Percentiles rank a stretch among this genome's conserved stretches.
These are phyloP conservation scores for Malassezia restricta DNA, from an alignment of 1,284 basidiomycete species.

Conservation along the genomic window DNA sequence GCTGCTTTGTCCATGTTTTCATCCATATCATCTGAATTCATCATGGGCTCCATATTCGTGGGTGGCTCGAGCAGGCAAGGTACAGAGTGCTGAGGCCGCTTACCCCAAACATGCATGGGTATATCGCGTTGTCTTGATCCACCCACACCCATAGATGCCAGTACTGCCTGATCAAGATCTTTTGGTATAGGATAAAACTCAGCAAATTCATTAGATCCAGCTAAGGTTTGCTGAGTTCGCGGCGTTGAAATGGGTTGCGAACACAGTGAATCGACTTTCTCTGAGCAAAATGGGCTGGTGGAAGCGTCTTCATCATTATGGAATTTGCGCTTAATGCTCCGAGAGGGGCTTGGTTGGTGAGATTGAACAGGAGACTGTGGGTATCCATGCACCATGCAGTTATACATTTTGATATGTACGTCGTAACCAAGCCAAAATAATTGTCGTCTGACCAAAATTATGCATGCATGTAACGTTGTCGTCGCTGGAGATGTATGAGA, in stretches of 20 bases:
- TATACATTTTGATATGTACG: background rate
- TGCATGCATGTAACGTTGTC: too few relatives aligned
- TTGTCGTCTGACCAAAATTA: too few relatives aligned
- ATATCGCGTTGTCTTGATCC: background rate
- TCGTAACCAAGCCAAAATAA: too few relatives aligned
- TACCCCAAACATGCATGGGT: constrained; percentile 12
- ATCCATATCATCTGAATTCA: constrained; percentile 17
- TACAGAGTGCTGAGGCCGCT: constrained; percentile 13
- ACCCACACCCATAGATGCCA: constrained; percentile 20
- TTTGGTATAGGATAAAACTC: constrained; percentile 28
- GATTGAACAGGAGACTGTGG: background rate
- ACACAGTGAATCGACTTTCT: background rate
- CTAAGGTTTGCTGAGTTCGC: background rate
- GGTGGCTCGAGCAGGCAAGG: constrained; percentile 23
- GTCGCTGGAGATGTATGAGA: too few relatives aligned
- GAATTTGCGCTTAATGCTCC: background rate
- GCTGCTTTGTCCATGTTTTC: constrained; percentile 9
- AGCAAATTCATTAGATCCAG: constrained; percentile 4
- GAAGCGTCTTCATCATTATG: background rate
- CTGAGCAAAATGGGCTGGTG: background rate
- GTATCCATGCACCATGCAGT: background rate
- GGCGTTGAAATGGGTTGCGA: background rate
- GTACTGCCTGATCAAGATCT: constrained; percentile 23
- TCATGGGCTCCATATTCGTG: background rate
- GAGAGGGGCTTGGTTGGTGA: background rate